Conservation (phyloP, 768 basidiomycete species). For the Russula olivacea region DNA sequence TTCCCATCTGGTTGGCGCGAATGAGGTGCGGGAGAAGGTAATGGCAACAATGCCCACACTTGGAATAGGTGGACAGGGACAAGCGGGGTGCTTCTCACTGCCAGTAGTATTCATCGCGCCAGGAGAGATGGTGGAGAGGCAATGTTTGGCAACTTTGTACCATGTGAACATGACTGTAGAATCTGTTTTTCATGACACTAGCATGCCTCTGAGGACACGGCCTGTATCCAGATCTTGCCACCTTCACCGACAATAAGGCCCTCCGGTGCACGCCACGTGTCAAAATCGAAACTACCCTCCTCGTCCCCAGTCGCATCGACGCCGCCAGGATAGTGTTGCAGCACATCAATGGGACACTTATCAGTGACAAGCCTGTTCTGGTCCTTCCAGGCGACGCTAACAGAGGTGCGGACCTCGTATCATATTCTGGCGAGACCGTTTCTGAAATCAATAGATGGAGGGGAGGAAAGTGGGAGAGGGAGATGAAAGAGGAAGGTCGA, state of each 20-base stretch:
- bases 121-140: too few relatives aligned
- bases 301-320: constrained; percentile 23
- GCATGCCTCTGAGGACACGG: constrained; percentile 52
- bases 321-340: constrained; percentile 37
- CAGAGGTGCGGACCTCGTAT: constrained; percentile 70
- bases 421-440: constrained; percentile 59
- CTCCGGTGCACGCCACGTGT: constrained; percentile 42
- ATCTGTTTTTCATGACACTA: too few relatives aligned
- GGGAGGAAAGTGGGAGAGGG: constrained; percentile 59
- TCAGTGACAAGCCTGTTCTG: constrained; percentile 64
- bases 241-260: constrained; percentile 65
- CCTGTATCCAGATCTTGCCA: constrained; percentile 75
- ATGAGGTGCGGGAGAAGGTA: constrained; percentile 41
- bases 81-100: too few relatives aligned
- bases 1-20: constrained; percentile 32
- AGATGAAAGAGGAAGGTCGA: constrained; percentile 81
- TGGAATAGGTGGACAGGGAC: too few relatives aligned
- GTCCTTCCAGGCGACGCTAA: constrained; percentile 69
- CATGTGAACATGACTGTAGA: too few relatives aligned
- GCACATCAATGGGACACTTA: constrained; percentile 55
- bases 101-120: too few relatives aligned
- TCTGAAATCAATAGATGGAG: constrained; percentile 67
- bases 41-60: too few relatives aligned
- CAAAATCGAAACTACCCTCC: constrained; percentile 28
- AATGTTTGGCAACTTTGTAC: too few relatives aligned